These are phyloP conservation scores for Capsicum chinense DNA, from an alignment of 257 asterid species.

Conservation along the genomic window DNA sequence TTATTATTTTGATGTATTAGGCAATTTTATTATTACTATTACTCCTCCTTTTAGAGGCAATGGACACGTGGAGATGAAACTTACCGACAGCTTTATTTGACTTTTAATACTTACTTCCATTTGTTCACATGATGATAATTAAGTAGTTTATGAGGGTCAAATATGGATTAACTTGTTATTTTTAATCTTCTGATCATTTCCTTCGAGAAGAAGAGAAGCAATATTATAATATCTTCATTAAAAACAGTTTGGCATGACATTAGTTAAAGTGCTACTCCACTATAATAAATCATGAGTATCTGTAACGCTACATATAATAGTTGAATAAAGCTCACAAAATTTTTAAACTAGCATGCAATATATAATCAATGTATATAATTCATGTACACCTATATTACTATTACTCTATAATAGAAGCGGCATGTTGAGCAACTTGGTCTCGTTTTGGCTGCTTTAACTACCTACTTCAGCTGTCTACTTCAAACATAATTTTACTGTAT, in stretches of 20 bases:
- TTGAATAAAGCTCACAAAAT: too few species aligned
- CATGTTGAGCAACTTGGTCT: too few species aligned
- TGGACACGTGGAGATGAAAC: background rate
- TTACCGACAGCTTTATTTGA: constrained; percentile 27
- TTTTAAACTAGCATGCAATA: background rate
- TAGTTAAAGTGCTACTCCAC: background rate
- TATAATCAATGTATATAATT: background rate
- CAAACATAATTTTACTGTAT: too few species aligned
- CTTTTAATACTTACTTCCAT: background rate
- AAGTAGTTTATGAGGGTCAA: background rate
- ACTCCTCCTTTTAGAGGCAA: background rate
- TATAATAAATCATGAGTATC: background rate
- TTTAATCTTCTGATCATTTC: background rate
- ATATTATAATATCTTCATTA: background rate
- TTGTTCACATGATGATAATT: background rate
- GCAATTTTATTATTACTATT: background rate
- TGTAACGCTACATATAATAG: too few species aligned
- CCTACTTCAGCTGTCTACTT: too few species aligned
- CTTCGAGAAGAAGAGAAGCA: background rate
- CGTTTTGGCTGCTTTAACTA: too few species aligned
- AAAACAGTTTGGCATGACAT: background rate
- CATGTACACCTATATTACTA: too few species aligned
- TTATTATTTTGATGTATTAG: too few species aligned
- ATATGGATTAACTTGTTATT: background rate
- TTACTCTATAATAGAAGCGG: too few species aligned